These are phyloP conservation scores for Teratosphaeria nubilosa DNA, from an alignment of 2,329 filamentous ascomycete species.

Conservation along the genomic window DNA sequence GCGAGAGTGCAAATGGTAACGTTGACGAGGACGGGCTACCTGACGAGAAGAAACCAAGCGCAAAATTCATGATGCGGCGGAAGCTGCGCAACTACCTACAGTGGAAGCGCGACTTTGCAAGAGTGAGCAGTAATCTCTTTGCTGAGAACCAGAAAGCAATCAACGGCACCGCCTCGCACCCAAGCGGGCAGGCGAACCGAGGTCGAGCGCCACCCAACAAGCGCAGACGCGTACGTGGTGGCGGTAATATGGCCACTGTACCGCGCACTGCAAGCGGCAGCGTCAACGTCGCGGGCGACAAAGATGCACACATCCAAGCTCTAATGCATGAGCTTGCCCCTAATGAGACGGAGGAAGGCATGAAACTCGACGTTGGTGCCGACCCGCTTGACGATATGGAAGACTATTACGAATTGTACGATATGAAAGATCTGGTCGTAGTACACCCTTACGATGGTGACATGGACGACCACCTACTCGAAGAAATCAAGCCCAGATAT, in stretches of 20 bases:
- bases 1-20: constrained; percentile 19
- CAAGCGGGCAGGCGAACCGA: constrained; percentile 38
- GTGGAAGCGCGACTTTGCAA: constrained; percentile 85
- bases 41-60: constrained; percentile 53
- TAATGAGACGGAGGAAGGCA: constrained; percentile 60
- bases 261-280: constrained; percentile 63
- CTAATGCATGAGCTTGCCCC: constrained; percentile 74
- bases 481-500: constrained; percentile 86
- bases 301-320: constrained; percentile 68
- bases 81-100: constrained; percentile 76
- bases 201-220: constrained; percentile 71
- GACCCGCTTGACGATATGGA: constrained; percentile 89
- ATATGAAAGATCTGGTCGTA: constrained; percentile 79
- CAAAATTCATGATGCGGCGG: constrained; percentile 78
- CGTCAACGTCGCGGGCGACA: constrained; percentile 69
- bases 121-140: constrained; percentile 70
- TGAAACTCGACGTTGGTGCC: constrained; percentile 64
- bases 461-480: constrained; percentile 89
- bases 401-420: constrained; percentile 80
- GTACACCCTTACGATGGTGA: constrained; percentile 93
- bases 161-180: constrained; percentile 47
- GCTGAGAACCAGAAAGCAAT: constrained; percentile 69
- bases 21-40: constrained; percentile 39
- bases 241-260: constrained; percentile 50
- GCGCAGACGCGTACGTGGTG: constrained; percentile 71